Conservation (phyloP, 2,329 filamentous ascomycete genomes). For the Arthrobotrys sphaeroides region DNA sequence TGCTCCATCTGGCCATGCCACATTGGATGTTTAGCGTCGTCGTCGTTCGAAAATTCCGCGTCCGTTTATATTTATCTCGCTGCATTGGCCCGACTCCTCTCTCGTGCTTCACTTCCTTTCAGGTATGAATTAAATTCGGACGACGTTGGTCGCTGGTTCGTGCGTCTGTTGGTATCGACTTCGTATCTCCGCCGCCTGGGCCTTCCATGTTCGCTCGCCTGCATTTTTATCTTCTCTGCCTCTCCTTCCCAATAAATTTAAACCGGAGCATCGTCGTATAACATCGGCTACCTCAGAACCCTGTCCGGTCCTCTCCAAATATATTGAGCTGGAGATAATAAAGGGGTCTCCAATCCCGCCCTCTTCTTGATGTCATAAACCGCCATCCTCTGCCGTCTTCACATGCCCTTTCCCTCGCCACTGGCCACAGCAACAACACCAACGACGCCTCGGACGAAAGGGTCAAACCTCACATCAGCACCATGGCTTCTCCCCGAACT, state of each 20-base stretch:
- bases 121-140: not conserved
- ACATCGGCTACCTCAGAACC: slow-evolving; percentile 17
- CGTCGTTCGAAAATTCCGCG: slow-evolving; percentile 4
- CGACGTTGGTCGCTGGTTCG: not conserved
- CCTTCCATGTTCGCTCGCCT: slow-evolving; percentile 26
- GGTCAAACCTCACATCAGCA: slow-evolving; percentile 11
- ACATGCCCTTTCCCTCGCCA: slow-evolving; percentile 8
- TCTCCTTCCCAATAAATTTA: not conserved
- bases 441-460: slow-evolving; percentile 9
- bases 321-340: slow-evolving; percentile 4
- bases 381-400: slow-evolving; percentile 7
- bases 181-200: slow-evolving; percentile 14
- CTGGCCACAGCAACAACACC: not conserved
- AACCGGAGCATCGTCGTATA: not conserved
- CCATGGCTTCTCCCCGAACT: slow-evolving; percentile 47
- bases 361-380: slow-evolving; percentile 35
- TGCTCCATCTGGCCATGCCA: slow-evolving; percentile 13
- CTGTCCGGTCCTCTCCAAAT: not conserved
- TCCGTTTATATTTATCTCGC: slow-evolving; percentile 25
- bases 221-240: not conserved
- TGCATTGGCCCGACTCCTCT: slow-evolving; percentile 14
- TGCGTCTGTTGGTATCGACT: not conserved
- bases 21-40: slow-evolving; percentile 12
- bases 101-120: not conserved
- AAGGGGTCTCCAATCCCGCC: slow-evolving; percentile 4